Percentiles rank a stretch among this genome's conserved stretches.
These are phyloP conservation scores for Salvia splendens DNA, from an alignment of 257 asterid species.

Conservation along the genomic window DNA sequence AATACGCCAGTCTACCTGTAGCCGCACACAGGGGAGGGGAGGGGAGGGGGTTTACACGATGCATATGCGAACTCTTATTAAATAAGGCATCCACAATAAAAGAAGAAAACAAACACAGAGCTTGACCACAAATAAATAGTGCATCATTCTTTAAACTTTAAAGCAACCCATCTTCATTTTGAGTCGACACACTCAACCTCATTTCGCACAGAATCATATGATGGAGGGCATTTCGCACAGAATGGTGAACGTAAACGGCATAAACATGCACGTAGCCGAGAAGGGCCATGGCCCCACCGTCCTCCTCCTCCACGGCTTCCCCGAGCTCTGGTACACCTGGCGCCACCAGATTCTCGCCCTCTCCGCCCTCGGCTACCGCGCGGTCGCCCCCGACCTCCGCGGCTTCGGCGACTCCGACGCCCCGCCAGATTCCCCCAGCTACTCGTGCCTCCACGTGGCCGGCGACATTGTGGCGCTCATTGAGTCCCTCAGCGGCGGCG, in stretches of 20 bases:
- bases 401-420: slow-evolving; percentile 81
- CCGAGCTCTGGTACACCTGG: slow-evolving; percentile 82
- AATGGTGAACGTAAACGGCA: slow-evolving; percentile 61
- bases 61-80: not conserved
- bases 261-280: slow-evolving; percentile 83
- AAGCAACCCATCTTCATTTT: not conserved
- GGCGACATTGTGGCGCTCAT: slow-evolving; percentile 83
- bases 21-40: too few species aligned
- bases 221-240: slow-evolving; percentile 67
- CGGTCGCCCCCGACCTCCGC: slow-evolving; percentile 90
- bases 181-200: not conserved
- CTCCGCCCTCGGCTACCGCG: slow-evolving; percentile 74
- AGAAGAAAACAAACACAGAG: not conserved
- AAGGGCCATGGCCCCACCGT: slow-evolving; percentile 64
- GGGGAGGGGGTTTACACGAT: not conserved
- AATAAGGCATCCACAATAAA: not conserved
- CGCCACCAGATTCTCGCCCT: slow-evolving; percentile 76
- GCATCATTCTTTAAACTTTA: too few species aligned
- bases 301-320: slow-evolving; percentile 93
- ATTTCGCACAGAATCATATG: too few species aligned
- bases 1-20: too few species aligned
- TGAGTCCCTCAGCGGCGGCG: slow-evolving; percentile 45
- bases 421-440: slow-evolving; percentile 45
- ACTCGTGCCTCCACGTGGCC: slow-evolving; percentile 64
- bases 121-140: too few species aligned